Evolutionary conservation across 257 asterid species (phyloP).

Genomic region (Lithospermum erythrorhizon): DNA sequence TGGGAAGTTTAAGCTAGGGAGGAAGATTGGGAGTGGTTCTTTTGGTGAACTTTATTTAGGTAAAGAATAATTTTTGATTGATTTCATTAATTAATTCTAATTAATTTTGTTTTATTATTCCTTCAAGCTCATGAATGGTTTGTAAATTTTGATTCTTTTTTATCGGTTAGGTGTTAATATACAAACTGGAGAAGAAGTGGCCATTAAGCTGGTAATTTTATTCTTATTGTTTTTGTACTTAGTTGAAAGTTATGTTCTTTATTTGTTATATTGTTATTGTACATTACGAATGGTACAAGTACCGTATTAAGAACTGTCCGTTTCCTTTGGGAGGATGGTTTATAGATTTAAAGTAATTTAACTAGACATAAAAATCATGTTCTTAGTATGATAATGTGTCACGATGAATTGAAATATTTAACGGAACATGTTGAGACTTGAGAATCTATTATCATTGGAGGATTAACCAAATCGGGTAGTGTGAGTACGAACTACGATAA

Average conservation of each 20-base stretch:
- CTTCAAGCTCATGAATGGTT: neutral
- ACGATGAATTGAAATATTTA: too few species aligned
- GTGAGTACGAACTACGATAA: neutral
- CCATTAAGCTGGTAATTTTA: slow-evolving; percentile 66
- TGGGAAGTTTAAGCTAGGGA: slow-evolving; percentile 85
- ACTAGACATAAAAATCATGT: neutral
- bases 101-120: neutral
- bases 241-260: neutral
- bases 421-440: too few species aligned
- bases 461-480: neutral
- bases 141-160: slow-evolving; percentile 5
- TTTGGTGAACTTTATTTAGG: slow-evolving; percentile 95
- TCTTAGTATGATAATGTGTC: neutral
- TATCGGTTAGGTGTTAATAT: slow-evolving; percentile 49
- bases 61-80: slow-evolving; percentile 8
- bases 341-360: too few species aligned
- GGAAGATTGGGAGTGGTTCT: slow-evolving; percentile 94
- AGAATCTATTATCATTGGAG: too few species aligned
- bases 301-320: neutral
- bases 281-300: too few species aligned
- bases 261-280: neutral
- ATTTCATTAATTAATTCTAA: neutral
- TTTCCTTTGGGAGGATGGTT: too few species aligned
- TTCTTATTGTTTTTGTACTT: slow-evolving; percentile 3
- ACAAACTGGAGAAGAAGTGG: slow-evolving; percentile 94